These are phyloP conservation scores for Saussurea involucrata DNA, from an alignment of 129 eudicot species.

Conservation along the genomic window DNA sequence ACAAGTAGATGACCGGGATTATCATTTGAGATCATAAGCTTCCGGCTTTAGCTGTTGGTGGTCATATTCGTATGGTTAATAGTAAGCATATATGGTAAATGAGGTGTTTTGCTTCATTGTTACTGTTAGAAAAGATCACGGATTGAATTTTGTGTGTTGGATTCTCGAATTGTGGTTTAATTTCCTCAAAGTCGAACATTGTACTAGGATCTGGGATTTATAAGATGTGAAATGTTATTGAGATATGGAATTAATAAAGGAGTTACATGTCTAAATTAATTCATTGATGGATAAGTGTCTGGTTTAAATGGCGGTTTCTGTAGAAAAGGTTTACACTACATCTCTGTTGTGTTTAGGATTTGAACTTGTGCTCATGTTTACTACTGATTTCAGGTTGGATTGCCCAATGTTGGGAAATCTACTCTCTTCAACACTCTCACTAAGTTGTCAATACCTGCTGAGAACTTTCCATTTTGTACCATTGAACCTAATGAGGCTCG, in stretches of 20 bases:
- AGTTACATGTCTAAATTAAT: not conserved
- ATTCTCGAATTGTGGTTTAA: not conserved
- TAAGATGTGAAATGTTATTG: not conserved
- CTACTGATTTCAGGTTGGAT: constrained; percentile 66
- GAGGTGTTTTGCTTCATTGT: not conserved
- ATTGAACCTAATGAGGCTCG: constrained; percentile 99
- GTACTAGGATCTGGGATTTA: not conserved
- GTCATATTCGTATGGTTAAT: not conserved
- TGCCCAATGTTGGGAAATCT: constrained; percentile 98
- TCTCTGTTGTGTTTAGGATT: not conserved
- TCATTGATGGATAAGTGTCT: not conserved
- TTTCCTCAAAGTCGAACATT: not conserved
- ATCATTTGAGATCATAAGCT: not conserved
- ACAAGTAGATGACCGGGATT: not conserved
- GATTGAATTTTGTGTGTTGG: not conserved
- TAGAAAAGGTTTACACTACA: not conserved
- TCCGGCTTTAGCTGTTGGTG: not conserved
- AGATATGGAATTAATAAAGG: not conserved
- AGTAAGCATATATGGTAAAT: not conserved
- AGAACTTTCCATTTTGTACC: constrained; percentile 95
- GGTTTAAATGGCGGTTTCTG: not conserved
- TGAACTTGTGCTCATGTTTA: not conserved
- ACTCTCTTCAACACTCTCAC: constrained; percentile 96
- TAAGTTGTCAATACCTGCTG: constrained; percentile 95
- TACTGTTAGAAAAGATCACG: not conserved